Percentiles rank a stretch among this genome's conserved stretches.
Conservation (phyloP, 2,329 filamentous ascomycete genomes). For the Calycina herbarum region DNA sequence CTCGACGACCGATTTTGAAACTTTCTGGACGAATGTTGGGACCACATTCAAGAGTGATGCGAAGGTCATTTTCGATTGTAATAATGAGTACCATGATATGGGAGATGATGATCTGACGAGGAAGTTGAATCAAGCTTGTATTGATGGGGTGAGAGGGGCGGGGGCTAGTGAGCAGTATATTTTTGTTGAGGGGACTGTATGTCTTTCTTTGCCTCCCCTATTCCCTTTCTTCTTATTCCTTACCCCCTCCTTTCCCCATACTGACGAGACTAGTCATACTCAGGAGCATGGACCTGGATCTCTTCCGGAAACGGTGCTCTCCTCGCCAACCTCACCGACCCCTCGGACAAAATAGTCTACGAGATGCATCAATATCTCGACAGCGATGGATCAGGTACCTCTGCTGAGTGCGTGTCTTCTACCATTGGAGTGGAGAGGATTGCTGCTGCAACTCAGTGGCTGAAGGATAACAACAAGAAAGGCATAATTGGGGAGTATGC, state of each 20-base stretch:
- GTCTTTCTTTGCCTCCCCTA: not conserved
- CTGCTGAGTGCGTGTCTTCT: constrained; percentile 47
- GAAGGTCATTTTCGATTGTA: constrained; percentile 44
- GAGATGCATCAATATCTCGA: constrained; percentile 66
- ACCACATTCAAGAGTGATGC: constrained; percentile 39
- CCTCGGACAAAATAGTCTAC: constrained; percentile 54
- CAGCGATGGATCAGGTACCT: constrained; percentile 53
- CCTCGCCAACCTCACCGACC: constrained; percentile 51
- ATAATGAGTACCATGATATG: constrained; percentile 48
- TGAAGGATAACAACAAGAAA: constrained; percentile 51
- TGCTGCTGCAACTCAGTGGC: constrained; percentile 52
- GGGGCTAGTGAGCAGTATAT: constrained; percentile 54
- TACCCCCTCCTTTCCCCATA: too few species aligned
- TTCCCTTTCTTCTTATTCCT: too few species aligned
- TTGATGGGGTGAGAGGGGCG: constrained; percentile 45
- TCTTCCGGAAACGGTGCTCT: constrained; percentile 42
- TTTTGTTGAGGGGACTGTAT: constrained; percentile 53
- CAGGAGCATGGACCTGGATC: constrained; percentile 29
- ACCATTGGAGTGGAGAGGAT: constrained; percentile 56
- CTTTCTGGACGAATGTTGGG: constrained; percentile 45
- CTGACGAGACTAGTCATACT: constrained; percentile 16
- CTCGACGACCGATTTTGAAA: constrained; percentile 40
- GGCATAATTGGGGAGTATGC: constrained; percentile 57
- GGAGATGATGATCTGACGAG: constrained; percentile 33
- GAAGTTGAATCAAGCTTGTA: constrained; percentile 45